Evolutionary conservation across 192 early-diverging fungal genomes (phyloP), one percentile per base, ranked within the genome.

Genomic region (Gryganskiella cystojenkinii): DNA sequence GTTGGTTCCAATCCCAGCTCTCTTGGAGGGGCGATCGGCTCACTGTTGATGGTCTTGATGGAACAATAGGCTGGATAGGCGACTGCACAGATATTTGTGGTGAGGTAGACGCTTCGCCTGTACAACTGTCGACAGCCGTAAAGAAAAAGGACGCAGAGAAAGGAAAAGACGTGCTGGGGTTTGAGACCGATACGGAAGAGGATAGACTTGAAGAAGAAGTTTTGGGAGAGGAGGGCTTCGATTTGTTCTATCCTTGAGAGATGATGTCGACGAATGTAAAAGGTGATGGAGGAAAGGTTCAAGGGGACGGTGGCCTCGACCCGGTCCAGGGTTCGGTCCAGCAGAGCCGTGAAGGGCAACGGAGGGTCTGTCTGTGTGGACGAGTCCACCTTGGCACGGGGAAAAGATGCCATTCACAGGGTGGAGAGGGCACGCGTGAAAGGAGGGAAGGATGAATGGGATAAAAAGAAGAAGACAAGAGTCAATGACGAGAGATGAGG

Each of bases 11-110:
- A 25, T 0, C 73, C 73, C 17, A 76, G 17, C 14, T 55, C 73
- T 9, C 44, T 51, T 15, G 73, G 73, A 3, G 73, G 65, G 0
- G 58, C 44, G 31, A 76, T 68, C 19, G 65, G 65, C 27, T 76
- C 73, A 20, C 64, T 56, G 63, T 85, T 75, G 50, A 89, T 78
- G 4, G 80, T 61, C 35, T 81, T 67, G 50, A 86, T 79, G 14
- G 82, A 87, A 28, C 71, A 70, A 42, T 79, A 83, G 1, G 84
- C 64, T 33, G 87, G 87, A 43, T 89, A 89, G 1, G 81, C 51
- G 5, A 87, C 85, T 8, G 84, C 87, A 3, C 86, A 50, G 6
- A 75, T 42, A 43, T 84, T 83, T 43, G 82, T 72, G n/a, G 82
- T 52, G 15, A 88, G 43, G 52, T 78, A 83, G 20, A 79, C 52